Evolutionary conservation across 768 basidiomycete genomes (phyloP).

Genomic region (Suillus paluster): DNA sequence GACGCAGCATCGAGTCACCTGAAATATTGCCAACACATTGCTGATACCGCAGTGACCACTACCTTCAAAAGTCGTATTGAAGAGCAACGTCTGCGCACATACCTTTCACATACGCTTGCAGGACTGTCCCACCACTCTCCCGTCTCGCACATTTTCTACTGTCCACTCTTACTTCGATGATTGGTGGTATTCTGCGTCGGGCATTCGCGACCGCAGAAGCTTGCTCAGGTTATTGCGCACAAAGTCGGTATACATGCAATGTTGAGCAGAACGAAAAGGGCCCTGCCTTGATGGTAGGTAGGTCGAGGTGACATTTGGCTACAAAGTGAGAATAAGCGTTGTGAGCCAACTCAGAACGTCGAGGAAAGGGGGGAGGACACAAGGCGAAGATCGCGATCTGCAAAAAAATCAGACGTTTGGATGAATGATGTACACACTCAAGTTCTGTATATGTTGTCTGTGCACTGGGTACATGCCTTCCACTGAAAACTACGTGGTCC

Average conservation of each 20-base stretch:
- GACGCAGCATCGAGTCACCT: neutral
- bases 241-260: conserved; percentile 40
- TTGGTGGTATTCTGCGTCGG: conserved; percentile 93
- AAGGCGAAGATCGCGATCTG: conserved; percentile 75
- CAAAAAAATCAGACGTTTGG: conserved; percentile 71
- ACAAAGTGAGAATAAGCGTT: conserved; percentile 77
- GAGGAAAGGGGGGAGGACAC: conserved; percentile 67
- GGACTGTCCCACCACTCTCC: conserved; percentile 84
- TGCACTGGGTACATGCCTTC: neutral
- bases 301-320: conserved; percentile 50
- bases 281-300: conserved; percentile 58
- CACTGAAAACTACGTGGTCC: neutral
- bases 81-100: conserved; percentile 95
- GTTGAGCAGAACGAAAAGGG: too few relatives aligned
- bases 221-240: conserved; percentile 88
- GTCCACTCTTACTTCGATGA: too few relatives aligned
- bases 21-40: neutral
- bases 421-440: neutral
- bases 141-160: conserved; percentile 90
- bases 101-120: conserved; percentile 95
- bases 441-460: conserved; percentile 4
- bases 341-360: conserved; percentile 76
- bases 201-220: conserved; percentile 83
- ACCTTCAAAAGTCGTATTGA: conserved; percentile 84
- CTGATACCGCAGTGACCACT: neutral